These are phyloP conservation scores for Leishmania amazonensis DNA, from an alignment of 208 protist species.

Conservation along the genomic window DNA sequence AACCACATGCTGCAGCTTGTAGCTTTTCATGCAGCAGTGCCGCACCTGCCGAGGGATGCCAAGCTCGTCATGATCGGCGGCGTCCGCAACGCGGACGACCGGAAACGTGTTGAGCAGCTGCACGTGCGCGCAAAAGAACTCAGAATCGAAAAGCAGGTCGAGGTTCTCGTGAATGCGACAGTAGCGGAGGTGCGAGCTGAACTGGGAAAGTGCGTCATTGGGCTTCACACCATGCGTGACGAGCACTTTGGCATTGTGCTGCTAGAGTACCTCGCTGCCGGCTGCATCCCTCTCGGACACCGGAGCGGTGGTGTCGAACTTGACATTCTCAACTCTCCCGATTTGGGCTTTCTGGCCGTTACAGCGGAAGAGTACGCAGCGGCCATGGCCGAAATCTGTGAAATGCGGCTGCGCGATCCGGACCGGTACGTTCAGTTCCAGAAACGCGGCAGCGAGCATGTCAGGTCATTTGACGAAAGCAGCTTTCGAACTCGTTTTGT, in stretches of 20 bases:
- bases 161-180: conserved; percentile 64
- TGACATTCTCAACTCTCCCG: conserved; percentile 90
- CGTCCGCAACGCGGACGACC: conserved; percentile 79
- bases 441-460: conserved; percentile 33
- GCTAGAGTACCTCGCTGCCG: conserved; percentile 96
- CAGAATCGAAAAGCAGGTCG: conserved; percentile 56
- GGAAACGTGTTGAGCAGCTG: conserved; percentile 62
- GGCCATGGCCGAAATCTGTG: conserved; percentile 57
- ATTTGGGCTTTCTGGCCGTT: conserved; percentile 86
- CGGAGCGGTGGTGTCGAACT: conserved; percentile 92
- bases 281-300: conserved; percentile 94
- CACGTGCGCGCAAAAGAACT: conserved; percentile 40
- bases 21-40: conserved; percentile 71
- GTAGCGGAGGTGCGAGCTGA: conserved; percentile 52
- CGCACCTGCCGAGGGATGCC: conserved; percentile 42
- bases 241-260: conserved; percentile 99
- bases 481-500: conserved; percentile 36
- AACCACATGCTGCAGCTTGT: conserved; percentile 96
- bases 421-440: conserved; percentile 42
- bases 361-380: conserved; percentile 89
- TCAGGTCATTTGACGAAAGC: conserved; percentile 36
- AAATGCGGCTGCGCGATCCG: conserved; percentile 33
- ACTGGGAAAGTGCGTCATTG: conserved; percentile 70
- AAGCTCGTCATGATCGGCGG: conserved; percentile 90
- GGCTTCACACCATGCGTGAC: conserved; percentile 98